Conservation (phyloP, 73 alveolate species). For the Tetrahymena malaccensis region DNA sequence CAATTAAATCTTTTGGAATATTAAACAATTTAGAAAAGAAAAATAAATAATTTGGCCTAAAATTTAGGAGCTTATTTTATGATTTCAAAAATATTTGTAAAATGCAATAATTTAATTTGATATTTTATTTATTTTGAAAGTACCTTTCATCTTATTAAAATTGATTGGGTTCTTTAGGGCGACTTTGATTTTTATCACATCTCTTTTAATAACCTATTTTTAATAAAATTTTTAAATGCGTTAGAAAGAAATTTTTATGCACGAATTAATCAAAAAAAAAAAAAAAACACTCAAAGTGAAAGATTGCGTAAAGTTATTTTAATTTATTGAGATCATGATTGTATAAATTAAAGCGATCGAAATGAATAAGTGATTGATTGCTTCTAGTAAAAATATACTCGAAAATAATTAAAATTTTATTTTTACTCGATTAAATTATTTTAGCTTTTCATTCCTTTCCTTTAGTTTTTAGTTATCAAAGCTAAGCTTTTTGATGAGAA, state of each 20-base stretch:
- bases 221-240: not conserved
- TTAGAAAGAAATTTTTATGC: not conserved
- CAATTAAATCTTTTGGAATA: not conserved
- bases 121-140: too few species aligned
- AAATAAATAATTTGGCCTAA: too few species aligned
- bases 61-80: not conserved
- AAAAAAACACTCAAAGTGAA: not conserved
- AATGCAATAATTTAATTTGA: not conserved
- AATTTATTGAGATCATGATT: not conserved
- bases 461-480: not conserved
- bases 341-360: too few species aligned
- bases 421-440: not conserved
- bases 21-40: too few species aligned
- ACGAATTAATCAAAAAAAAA: not conserved
- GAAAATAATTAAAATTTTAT: not conserved
- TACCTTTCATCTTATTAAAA: constrained; percentile 34
- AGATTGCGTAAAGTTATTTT: not conserved
- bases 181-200: constrained; percentile 21
- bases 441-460: not conserved
- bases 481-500: not conserved
- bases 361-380: not conserved
- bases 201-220: constrained; percentile 16
- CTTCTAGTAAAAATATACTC: not conserved
- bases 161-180: constrained; percentile 18
- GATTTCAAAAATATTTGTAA: not conserved